These are phyloP conservation scores for Phylloporus sp. DNA, from an alignment of 768 basidiomycete species.

Conservation along the genomic window DNA sequence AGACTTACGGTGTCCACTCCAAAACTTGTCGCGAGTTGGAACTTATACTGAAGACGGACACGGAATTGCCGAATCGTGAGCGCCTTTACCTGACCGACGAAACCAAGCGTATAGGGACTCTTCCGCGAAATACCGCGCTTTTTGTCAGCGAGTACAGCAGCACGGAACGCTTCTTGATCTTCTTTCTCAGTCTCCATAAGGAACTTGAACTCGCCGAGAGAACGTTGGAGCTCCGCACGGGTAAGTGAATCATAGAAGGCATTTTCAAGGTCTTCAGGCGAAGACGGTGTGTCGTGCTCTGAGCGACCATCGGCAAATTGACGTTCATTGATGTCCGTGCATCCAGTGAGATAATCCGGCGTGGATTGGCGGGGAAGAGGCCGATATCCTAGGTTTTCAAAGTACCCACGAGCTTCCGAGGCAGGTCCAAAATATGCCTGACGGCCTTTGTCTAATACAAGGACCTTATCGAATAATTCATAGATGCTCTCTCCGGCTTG, in stretches of 20 bases:
- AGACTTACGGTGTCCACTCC: slow-evolving; percentile 51
- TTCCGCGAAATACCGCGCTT: slow-evolving; percentile 70
- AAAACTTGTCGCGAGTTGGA: slow-evolving; percentile 72
- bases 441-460: slow-evolving; percentile 75
- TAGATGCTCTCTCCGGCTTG: slow-evolving; percentile 81
- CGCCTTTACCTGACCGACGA: slow-evolving; percentile 66
- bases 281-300: slow-evolving; percentile 50
- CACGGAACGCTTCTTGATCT: slow-evolving; percentile 74
- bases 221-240: slow-evolving; percentile 38
- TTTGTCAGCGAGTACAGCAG: slow-evolving; percentile 72
- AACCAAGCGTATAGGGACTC: slow-evolving; percentile 80
- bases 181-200: slow-evolving; percentile 54
- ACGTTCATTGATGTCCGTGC: slow-evolving; percentile 83
- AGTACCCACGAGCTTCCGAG: slow-evolving; percentile 70
- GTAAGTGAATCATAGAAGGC: slow-evolving; percentile 52
- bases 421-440: slow-evolving; percentile 80
- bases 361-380: slow-evolving; percentile 78
- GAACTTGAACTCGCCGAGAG: slow-evolving; percentile 51
- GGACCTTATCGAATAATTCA: slow-evolving; percentile 80
- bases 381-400: slow-evolving; percentile 68
- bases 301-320: slow-evolving; percentile 64
- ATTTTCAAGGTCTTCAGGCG: slow-evolving; percentile 61
- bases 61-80: slow-evolving; percentile 71
- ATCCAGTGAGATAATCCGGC: slow-evolving; percentile 80
- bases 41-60: slow-evolving; percentile 67